Percentiles rank a stretch among this genome's conserved stretches.
Evolutionary conservation across 2,329 filamentous ascomycete genomes (phyloP).

Genomic region (Microsporum ferrugineum): DNA sequence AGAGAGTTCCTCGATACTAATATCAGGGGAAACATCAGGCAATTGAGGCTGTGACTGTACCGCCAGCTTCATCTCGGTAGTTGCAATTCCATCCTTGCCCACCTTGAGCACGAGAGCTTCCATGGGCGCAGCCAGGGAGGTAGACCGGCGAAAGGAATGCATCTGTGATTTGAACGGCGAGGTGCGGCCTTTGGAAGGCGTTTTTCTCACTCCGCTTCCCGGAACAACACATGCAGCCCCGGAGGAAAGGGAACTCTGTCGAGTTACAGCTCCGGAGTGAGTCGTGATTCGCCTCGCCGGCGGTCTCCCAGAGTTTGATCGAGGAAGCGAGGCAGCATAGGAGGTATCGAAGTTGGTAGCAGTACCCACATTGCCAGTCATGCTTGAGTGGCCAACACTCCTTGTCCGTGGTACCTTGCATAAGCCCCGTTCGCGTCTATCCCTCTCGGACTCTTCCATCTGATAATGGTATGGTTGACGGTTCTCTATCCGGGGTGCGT

Average conservation of each 20-base stretch:
- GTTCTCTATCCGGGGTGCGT: constrained; percentile 18
- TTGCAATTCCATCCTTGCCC: constrained; percentile 38
- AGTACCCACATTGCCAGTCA: constrained; percentile 21
- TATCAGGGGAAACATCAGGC: constrained; percentile 18
- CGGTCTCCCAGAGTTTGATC: constrained; percentile 20
- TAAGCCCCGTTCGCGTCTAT: constrained; percentile 18
- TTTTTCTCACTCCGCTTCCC: constrained; percentile 30
- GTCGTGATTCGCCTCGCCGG: constrained; percentile 32
- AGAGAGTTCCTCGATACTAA: constrained; percentile 34
- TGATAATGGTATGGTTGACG: constrained; percentile 41
- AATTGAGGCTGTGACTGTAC: constrained; percentile 20
- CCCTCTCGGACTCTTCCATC: constrained; percentile 37
- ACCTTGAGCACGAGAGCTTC: constrained; percentile 38
- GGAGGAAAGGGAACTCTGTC: constrained; percentile 19
- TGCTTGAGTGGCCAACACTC: constrained; percentile 20
- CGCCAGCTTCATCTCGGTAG: constrained; percentile 34
- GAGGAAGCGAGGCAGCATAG: background rate
- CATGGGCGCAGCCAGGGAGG: constrained; percentile 27
- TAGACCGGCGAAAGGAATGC: constrained; percentile 23
- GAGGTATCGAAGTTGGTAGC: constrained; percentile 14
- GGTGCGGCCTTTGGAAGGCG: constrained; percentile 32
- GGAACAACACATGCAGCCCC: constrained; percentile 18
- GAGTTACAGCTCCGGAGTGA: constrained; percentile 23
- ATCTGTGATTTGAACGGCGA: constrained; percentile 32
- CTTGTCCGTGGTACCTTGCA: constrained; percentile 28